Conservation (phyloP, 2,329 filamentous ascomycete genomes). For the Cephalotrichum gorgonifer region DNA sequence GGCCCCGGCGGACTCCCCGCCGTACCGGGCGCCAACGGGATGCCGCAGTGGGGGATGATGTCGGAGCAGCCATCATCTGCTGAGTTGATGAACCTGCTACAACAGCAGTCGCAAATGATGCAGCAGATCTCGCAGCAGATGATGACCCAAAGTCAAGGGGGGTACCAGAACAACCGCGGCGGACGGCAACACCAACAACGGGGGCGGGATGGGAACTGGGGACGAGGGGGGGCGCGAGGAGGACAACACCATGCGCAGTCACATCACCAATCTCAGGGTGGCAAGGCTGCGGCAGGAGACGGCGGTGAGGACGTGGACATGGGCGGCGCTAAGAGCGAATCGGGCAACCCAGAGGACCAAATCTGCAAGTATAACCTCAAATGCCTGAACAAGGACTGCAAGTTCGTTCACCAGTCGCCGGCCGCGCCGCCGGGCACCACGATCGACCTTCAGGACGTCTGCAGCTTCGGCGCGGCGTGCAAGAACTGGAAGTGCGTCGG, state of each 20-base stretch:
- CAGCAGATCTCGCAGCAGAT: conserved; percentile 58
- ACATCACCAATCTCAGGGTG: conserved; percentile 22
- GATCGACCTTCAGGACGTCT: conserved; percentile 71
- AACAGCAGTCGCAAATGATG: conserved; percentile 84
- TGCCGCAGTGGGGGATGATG: conserved; percentile 35
- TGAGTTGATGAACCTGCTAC: conserved; percentile 64
- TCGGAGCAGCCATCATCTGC: conserved; percentile 30
- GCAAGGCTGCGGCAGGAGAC: conserved; percentile 22
- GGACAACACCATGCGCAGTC: neutral
- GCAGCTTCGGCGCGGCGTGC: conserved; percentile 81
- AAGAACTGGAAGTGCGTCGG: conserved; percentile 92
- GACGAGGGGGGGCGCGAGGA: conserved; percentile 34
- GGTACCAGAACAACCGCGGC: conserved; percentile 20
- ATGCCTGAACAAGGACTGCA: conserved; percentile 84
- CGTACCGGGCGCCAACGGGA: conserved; percentile 22
- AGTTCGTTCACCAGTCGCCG: conserved; percentile 89
- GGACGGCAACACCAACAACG: conserved; percentile 42
- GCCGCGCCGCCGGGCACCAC: conserved; percentile 68
- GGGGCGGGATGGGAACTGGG: conserved; percentile 48
- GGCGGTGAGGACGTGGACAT: conserved; percentile 54
- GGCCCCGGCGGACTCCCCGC: conserved; percentile 23
- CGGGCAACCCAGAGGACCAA: conserved; percentile 49
- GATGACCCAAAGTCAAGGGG: conserved; percentile 42
- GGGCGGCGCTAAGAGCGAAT: conserved; percentile 40
- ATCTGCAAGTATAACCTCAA: conserved; percentile 83